Evolutionary conservation across 2,329 filamentous ascomycete genomes (phyloP).

Genomic region (Claviceps digitariae): DNA sequence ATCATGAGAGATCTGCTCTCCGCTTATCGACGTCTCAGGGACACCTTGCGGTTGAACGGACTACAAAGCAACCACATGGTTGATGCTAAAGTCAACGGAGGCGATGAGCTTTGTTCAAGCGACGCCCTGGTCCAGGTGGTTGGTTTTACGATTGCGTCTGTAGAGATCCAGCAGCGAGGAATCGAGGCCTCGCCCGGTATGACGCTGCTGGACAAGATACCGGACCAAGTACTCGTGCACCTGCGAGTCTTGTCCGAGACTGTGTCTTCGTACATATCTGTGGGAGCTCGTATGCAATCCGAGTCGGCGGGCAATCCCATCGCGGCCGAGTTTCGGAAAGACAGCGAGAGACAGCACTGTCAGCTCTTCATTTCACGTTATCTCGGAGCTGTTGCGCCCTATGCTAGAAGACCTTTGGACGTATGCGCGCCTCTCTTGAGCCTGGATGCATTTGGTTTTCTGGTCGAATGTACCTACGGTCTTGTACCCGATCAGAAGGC

Average conservation of each 20-base stretch:
- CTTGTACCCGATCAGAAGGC: conserved; percentile 53
- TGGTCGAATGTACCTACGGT: conserved; percentile 65
- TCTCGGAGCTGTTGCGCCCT: conserved; percentile 18
- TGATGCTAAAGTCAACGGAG: conserved; percentile 15
- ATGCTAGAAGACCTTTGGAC: conserved; percentile 24
- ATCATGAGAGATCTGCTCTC: conserved; percentile 41
- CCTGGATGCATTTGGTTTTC: conserved; percentile 64
- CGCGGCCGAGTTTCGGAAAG: conserved; percentile 50
- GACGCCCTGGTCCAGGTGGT: conserved; percentile 54
- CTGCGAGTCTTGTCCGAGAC: conserved; percentile 83
- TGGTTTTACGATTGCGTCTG: conserved; percentile 73
- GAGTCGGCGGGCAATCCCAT: conserved; percentile 46
- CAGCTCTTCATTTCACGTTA: conserved; percentile 58
- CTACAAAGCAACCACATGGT: conserved; percentile 28
- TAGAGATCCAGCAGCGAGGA: conserved; percentile 86
- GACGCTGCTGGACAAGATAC: conserved; percentile 70
- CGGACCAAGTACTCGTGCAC: conserved; percentile 73
- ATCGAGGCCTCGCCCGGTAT: conserved; percentile 58
- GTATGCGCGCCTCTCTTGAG: conserved; percentile 45
- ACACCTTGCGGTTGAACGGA: conserved; percentile 43
- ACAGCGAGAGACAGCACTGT: conserved; percentile 59
- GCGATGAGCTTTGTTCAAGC: conserved; percentile 35
- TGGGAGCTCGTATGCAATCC: conserved; percentile 56
- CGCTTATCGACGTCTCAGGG: conserved; percentile 46
- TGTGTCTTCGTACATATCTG: conserved; percentile 66